Evolutionary conservation across 345 rosid species (phyloP).

Genomic region (Moringa oleifera): DNA sequence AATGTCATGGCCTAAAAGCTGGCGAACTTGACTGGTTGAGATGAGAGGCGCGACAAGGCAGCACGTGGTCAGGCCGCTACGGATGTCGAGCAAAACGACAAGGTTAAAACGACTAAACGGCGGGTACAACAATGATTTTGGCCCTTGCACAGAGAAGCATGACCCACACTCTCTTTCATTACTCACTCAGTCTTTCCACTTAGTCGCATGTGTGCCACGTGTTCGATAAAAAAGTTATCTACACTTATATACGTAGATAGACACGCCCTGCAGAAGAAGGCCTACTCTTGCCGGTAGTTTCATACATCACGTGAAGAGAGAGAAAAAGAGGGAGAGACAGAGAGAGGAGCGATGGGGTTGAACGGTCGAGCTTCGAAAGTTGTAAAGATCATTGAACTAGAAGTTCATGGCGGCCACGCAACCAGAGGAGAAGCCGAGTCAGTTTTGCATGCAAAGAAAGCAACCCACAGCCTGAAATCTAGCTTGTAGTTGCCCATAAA

Average conservation of each 20-base stretch:
- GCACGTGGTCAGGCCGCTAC: slow-evolving; percentile 8
- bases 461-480: no score
- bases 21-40: no score
- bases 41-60: not conserved
- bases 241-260: no score
- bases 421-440: not conserved
- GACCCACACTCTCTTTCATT: slow-evolving; percentile 5
- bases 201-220: slow-evolving; percentile 37
- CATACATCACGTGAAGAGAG: slow-evolving; percentile 17
- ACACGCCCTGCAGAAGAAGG: no score
- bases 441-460: no score
- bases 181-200: not conserved
- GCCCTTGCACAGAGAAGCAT: slow-evolving; percentile 1
- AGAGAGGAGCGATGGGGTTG: not conserved
- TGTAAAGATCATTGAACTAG: no score
- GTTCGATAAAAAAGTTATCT: not conserved
- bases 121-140: not conserved
- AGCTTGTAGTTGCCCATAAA: no score
- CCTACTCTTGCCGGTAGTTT: no score
- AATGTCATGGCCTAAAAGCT: no score
- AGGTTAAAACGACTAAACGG: not conserved
- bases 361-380: not conserved
- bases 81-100: slow-evolving; percentile 22
- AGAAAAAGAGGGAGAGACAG: not conserved
- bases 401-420: no score